Conservation (phyloP, 108 stramenopile genomes). For the Mediolabrus comicus region DNA sequence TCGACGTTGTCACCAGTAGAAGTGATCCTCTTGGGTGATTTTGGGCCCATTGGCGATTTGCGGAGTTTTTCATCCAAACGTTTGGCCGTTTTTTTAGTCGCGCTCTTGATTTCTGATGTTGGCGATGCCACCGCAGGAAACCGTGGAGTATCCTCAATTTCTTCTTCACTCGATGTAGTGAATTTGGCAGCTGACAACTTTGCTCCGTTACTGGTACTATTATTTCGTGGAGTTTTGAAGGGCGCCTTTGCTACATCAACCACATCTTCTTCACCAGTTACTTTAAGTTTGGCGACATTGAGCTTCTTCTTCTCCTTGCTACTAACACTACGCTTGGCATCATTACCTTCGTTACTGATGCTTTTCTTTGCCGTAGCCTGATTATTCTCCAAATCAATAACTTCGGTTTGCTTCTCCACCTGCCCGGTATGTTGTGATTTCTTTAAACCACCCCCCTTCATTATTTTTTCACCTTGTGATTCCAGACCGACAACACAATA, state of each 20-base stretch:
- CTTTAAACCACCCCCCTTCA: background rate
- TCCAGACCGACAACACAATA: conserved; percentile 25
- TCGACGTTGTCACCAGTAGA: background rate
- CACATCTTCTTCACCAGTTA: background rate
- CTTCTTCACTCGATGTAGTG: background rate
- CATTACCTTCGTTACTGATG: background rate
- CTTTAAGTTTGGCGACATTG: background rate
- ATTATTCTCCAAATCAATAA: background rate
- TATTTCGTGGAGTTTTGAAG: background rate
- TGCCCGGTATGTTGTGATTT: background rate
- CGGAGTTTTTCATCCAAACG: background rate
- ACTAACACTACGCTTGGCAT: background rate
- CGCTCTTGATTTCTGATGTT: background rate
- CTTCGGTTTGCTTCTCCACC: background rate
- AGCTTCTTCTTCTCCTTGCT: background rate
- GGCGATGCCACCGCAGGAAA: background rate
- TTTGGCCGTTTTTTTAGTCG: background rate
- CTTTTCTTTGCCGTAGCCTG: background rate
- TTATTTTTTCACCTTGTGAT: background rate
- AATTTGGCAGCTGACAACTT: background rate
- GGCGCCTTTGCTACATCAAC: background rate
- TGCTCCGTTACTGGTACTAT: background rate
- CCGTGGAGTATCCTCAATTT: background rate
- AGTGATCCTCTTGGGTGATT: background rate
- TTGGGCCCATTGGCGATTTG: background rate